A percentile compares a stretch with the other conserved stretches of the same genome.
phyloP scores from a whole-genome alignment of 257 asterid species.

The Ophiorrhiza pumila region DNA sequence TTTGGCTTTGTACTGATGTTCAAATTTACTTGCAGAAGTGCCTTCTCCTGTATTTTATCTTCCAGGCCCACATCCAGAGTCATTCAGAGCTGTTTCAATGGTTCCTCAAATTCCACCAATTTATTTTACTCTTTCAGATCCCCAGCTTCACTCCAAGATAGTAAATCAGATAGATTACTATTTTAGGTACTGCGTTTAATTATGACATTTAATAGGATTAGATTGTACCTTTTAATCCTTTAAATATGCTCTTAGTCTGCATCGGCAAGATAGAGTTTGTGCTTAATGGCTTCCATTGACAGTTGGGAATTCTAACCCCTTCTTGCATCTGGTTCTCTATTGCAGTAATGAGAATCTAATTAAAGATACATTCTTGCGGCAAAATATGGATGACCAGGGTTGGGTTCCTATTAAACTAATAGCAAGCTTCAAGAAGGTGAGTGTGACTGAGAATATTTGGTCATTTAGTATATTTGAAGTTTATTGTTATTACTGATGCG shows the following conservation, averaged over 20 bases:
- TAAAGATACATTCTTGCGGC: slow-evolving; percentile 55
- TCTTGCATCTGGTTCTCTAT: neutral
- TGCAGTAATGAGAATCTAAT: slow-evolving; percentile 66
- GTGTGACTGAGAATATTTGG: slow-evolving; percentile 12
- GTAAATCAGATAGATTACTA: slow-evolving; percentile 67
- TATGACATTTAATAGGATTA: neutral
- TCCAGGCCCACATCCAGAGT: slow-evolving; percentile 47
- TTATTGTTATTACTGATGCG: neutral
- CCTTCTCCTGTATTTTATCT: slow-evolving; percentile 40
- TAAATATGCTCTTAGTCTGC: too few relatives aligned
- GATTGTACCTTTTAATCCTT: neutral
- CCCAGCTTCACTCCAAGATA: slow-evolving; percentile 51
- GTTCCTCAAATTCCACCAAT: slow-evolving; percentile 40
- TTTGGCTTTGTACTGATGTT: slow-evolving; percentile 17
- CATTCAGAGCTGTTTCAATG: slow-evolving; percentile 50
- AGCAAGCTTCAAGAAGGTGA: slow-evolving; percentile 67
- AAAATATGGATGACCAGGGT: slow-evolving; percentile 68
- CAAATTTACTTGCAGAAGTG: slow-evolving; percentile 44
- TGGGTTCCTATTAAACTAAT: slow-evolving; percentile 63
- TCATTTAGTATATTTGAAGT: neutral
- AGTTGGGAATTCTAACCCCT: neutral
- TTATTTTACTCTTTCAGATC: slow-evolving; percentile 40
- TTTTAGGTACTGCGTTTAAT: slow-evolving; percentile 46
- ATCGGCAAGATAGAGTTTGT: neutral
- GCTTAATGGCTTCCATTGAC: neutral